Evolutionary conservation across 208 protist genomes (phyloP).

Genomic region (Crithidia bombi): DNA sequence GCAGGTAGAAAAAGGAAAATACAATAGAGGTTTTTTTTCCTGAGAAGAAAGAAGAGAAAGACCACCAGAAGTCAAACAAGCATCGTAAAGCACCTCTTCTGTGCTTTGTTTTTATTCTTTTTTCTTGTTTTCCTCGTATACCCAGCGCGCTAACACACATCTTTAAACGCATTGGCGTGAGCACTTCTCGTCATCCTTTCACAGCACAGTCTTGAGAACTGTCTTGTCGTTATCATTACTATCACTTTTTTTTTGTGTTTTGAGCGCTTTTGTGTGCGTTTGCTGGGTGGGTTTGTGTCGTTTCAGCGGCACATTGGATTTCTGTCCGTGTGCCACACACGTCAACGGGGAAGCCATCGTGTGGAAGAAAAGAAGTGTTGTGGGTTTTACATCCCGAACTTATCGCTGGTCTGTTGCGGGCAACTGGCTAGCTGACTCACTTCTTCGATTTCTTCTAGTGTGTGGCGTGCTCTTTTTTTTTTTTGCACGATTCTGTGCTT

Average conservation of each 20-base stretch:
- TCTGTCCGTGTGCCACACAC: background rate
- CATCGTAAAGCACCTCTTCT: background rate
- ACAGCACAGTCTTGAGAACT: background rate
- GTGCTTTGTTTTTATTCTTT: conserved; percentile 4
- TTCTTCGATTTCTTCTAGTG: too few relatives aligned
- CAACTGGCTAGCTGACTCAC: too few relatives aligned
- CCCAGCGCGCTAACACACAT: conserved; percentile 6
- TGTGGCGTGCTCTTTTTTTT: too few relatives aligned
- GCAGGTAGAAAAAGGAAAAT: background rate
- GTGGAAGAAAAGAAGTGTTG: background rate
- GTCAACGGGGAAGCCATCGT: background rate
- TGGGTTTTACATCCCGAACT: too few relatives aligned
- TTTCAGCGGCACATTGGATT: background rate
- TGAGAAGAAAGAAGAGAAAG: background rate
- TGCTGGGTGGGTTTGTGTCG: background rate
- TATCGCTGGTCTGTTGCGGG: too few relatives aligned
- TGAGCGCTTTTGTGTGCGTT: background rate
- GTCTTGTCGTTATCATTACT: background rate
- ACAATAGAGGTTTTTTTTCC: too few relatives aligned
- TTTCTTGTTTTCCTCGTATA: conserved; percentile 2
- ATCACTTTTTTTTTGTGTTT: conserved; percentile 13
- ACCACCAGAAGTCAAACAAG: background rate
- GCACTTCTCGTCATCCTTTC: conserved; percentile 12
- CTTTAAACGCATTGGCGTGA: conserved; percentile 14
- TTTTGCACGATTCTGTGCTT: too few relatives aligned